Base-by-base conservation (phyloP, 2,329 filamentous ascomycete genomes). In the Aspergillus floridensis region DNA sequence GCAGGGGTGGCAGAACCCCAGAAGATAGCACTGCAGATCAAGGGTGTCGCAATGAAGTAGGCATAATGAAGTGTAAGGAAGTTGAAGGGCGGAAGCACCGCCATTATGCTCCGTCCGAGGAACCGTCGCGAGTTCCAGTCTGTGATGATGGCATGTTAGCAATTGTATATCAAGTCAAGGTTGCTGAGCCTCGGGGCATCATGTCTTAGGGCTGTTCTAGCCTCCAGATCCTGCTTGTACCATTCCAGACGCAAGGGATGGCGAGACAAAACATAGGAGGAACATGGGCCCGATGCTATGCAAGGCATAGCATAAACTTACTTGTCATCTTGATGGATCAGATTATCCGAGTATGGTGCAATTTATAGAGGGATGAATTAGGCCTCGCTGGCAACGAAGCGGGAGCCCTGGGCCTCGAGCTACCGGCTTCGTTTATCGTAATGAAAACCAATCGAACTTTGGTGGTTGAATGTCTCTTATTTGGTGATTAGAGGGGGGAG, bases 51-150 rank as follows among this genome's bases (percentile, higher is more conserved):
- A 61, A 88, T 78, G 70, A 90, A 90, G 74, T 90, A 90, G 53
- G 80, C 70, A 74, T 89, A 89, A 69, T 90, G 88, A 5, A 90
- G 66, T 2, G 84, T 86, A 66, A 88, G 83, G 70, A 85, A 88
- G 65, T 87, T 87, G 61, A 85, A 71, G 14, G 72, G 74, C 12
- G 73, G 74, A 3, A 75, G 65, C 2, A 72, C 56, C 31, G 65
- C 66, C 50, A 66, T 65, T 12, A 74, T 60, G 49, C 62, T 61
- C 21, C 64, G 66, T 51, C 65, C 61, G n/a, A 68, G 52, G 14
- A 65, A 53, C 49, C 59, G 63, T 55, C 58, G 58, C 65, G 61
- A 68, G 29, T 58, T 59, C 53, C 58, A 63, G 49, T 62, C 70
- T 72, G 57, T 52, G 46, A 48, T 49, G 12, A 6, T 35, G 26